Evolutionary conservation across 2,329 filamentous ascomycete species (phyloP), one percentile per base, ranked within the genome.

Genomic region (Dactylellina leptospora): DNA sequence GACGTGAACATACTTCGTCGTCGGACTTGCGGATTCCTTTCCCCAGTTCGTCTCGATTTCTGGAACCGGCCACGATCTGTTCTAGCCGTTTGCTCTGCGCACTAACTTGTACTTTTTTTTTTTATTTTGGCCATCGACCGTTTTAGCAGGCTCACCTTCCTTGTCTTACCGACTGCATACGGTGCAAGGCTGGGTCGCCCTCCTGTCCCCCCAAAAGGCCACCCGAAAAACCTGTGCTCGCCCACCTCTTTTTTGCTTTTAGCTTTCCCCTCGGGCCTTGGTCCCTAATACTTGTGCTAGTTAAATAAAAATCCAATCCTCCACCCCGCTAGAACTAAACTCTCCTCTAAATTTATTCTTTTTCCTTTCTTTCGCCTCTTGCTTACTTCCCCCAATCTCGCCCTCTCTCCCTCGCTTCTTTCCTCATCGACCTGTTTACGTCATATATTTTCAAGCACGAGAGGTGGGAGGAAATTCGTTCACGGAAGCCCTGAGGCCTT

Each of bases 231-330:
- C 51, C 58, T 45, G 68, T 50, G 68, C 54, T 30, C 55, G 59
- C 68, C 60, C 68, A 63, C 59, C 45, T 61, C 45, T 64, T 63
- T 70, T 64, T 53, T 54, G 50, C 48, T 48, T 69, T 60, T 68
- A 58, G 30, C 36, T 70, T 51, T 60, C 62, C 55, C 55, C 55
- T 58, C 53, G 48, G 55, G 30, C 64, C 48, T 71, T 63, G 42
- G 38, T 38, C 18, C 47, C 47, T 55, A 40, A 27, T 42, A 42
- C 33, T 25, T 58, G 53, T 60, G n/a, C 42, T 60, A 64, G 68
- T 59, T 58, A 56, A 72, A 63, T 64, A 72, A 63, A 72, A 72
- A 53, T 64, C 53, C 33, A 54, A 58, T 63, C 68, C 51, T 72
- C 68, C 59, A 55, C 68, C 56, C 59, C 42, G 33, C 20, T 58